Percentiles rank a stretch among this genome's conserved stretches.
Conservation (phyloP, 2,329 filamentous ascomycete genomes). For the Monosporascus sp. region DNA sequence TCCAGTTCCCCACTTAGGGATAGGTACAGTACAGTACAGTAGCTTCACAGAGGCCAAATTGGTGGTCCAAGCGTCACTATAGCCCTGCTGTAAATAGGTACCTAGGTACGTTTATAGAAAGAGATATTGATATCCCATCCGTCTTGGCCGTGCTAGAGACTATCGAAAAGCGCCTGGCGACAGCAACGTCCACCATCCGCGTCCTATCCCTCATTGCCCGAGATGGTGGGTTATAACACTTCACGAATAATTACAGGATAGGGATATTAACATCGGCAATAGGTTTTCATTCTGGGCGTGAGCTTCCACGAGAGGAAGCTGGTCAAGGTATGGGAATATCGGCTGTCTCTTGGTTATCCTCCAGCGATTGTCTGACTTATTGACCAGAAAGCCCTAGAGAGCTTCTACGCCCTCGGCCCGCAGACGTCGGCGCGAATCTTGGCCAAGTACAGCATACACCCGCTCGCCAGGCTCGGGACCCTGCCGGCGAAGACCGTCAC, state of each 20-base stretch:
- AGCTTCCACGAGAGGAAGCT: constrained; percentile 81
- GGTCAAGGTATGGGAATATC: constrained; percentile 59
- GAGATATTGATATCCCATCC: no score
- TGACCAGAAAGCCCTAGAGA: constrained; percentile 64
- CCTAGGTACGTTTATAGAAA: no score
- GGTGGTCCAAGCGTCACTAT: neutral
- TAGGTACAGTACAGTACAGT: no score
- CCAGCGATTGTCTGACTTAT: no score
- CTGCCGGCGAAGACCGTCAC: constrained; percentile 73
- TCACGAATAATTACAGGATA: neutral
- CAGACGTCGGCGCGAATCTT: constrained; percentile 69
- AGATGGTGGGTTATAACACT: constrained; percentile 8
- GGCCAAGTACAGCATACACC: constrained; percentile 85
- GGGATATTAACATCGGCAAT: neutral
- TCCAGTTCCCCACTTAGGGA: neutral
- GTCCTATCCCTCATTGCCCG: neutral
- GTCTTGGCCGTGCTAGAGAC: neutral
- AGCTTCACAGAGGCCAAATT: no score
- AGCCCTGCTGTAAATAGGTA: no score
- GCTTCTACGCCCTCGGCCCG: constrained; percentile 81
- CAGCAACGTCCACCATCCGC: neutral
- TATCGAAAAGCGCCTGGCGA: neutral
- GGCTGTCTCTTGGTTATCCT: no score
- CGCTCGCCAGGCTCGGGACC: constrained; percentile 70
- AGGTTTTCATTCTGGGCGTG: constrained; percentile 83